These are phyloP conservation scores for Chenopodium formosanum DNA, from an alignment of 148 eudicot genomes.

Conservation along the genomic window DNA sequence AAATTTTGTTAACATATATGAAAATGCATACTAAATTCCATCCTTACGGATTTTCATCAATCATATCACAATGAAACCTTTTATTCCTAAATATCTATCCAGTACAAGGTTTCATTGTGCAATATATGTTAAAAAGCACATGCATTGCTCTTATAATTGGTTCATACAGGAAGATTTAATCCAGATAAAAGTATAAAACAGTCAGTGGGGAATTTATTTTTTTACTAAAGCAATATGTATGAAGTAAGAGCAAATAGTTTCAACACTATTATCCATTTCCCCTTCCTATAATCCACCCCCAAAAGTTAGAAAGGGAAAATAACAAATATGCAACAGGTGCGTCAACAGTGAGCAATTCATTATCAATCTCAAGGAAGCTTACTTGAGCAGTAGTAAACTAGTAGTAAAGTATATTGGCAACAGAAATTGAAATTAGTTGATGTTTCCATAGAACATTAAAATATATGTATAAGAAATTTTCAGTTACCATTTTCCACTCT, in stretches of 20 bases:
- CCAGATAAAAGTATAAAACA: background rate
- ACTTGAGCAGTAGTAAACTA: background rate
- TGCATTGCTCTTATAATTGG: background rate
- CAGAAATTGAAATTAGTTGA: background rate
- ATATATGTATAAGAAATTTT: background rate
- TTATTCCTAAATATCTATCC: background rate
- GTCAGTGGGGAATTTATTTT: background rate
- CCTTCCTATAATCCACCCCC: background rate
- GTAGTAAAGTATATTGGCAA: background rate
- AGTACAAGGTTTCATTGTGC: background rate
- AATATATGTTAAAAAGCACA: background rate
- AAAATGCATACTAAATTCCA: background rate
- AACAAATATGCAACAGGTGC: background rate
- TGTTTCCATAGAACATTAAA: background rate
- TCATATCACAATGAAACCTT: background rate
- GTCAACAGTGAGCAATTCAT: background rate
- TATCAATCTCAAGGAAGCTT: background rate
- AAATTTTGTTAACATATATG: constrained; percentile 15
- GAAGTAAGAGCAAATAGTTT: background rate
- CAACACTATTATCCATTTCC: background rate
- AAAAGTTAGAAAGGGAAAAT: background rate
- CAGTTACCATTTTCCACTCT: constrained; percentile 86
- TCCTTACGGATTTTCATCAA: background rate
- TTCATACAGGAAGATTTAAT: background rate
- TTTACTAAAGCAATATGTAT: background rate